Percentiles rank a stretch among this genome's conserved stretches.
phyloP scores from a whole-genome alignment of 257 asterid species.

The Euphrasia confusa region DNA sequence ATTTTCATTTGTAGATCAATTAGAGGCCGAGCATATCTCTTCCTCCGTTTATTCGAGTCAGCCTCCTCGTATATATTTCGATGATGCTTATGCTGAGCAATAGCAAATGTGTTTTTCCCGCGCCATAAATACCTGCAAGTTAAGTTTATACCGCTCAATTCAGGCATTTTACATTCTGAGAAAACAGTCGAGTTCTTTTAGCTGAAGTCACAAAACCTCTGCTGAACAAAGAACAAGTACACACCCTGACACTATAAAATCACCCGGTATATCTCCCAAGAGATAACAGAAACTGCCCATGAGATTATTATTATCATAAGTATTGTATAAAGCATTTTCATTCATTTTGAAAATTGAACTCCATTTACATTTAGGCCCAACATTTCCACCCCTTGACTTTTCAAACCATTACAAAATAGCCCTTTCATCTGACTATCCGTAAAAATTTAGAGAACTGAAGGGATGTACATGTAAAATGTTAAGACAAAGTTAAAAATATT shows the following conservation, averaged over 20 bases:
- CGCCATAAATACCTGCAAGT: constrained; percentile 83
- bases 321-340: not conserved
- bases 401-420: not conserved
- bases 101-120: constrained; percentile 82
- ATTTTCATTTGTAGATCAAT: constrained; percentile 88
- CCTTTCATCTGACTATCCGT: not conserved
- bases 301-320: not conserved
- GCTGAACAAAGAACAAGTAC: not conserved
- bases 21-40: constrained; percentile 94
- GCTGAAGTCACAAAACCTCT: not conserved
- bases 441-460: too few species aligned
- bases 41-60: constrained; percentile 87
- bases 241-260: not conserved
- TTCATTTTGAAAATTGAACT: not conserved
- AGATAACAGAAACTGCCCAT: not conserved
- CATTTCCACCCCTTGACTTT: not conserved
- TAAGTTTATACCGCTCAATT: constrained; percentile 6
- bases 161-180: not conserved
- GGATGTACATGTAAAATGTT: too few species aligned
- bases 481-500: not conserved
- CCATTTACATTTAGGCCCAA: not conserved
- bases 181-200: constrained; percentile 9
- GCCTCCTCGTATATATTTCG: constrained; percentile 81
- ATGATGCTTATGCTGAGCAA: constrained; percentile 93
- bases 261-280: constrained; percentile 3